Evolutionary conservation across 2,329 filamentous ascomycete genomes (phyloP), one percentile per base, ranked within the genome.

Genomic region (Colletotrichum liaoningense): DNA sequence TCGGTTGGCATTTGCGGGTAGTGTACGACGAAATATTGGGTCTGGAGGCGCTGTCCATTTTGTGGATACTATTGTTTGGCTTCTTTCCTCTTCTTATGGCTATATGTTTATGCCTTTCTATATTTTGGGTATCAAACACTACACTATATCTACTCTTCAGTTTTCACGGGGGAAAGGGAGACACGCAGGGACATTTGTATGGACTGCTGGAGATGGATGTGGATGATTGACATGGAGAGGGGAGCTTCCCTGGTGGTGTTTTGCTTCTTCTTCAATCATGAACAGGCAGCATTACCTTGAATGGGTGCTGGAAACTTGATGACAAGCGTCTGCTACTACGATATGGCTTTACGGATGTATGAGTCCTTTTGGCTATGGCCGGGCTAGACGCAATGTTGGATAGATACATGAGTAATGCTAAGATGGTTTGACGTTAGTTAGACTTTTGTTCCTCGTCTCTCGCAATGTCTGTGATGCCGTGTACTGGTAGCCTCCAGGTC

Each of bases 391-490:
- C 56, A 59, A 66, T 73, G 67, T 73, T 73, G 60, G 71, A 70
- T 70, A 73, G 67, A 70, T 57, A 73, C 49, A 71, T 73, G 71
- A 71, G 71, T 73, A 73, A 73, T 73, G 71, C 71, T 66, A 67
- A 70, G 56, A 71, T 73, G 71, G 71, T 19, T 71, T 65, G 71
- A 70, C 42, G 67, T 70, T 57, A 66, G 55, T 30, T 46, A 19
- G 28, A 22, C 33, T 8, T 56, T 24, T 33, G n/a, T 28, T 38
- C n/a, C 54, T 49, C 22, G 42, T 11, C n/a, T 30, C 16, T 33
- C 7, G 14, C n/a, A 4, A 54, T 14, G 5, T 14, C 7, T 38
- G 12, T 14, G n/a, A 26, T 55, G n/a, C 16, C 22, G 52, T 6
- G 22, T 16, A 12, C 12, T 26, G 11, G n/a, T 22, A 16, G 24